Evolutionary conservation across 148 eudicot species (phyloP).

Genomic region (Rhododendron vialii): DNA sequence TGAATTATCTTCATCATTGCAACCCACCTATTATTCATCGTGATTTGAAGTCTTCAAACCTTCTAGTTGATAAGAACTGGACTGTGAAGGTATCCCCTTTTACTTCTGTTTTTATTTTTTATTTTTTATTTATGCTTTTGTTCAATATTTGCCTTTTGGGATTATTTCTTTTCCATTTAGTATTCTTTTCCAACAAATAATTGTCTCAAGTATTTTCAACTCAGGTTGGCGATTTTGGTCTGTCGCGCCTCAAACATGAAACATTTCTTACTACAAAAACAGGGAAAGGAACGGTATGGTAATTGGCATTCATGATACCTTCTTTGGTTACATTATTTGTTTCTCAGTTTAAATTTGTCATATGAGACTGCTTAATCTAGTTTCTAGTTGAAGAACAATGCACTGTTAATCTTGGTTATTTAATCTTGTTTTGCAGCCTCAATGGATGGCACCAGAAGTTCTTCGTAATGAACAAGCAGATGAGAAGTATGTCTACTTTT

Average conservation of each 20-base stretch:
- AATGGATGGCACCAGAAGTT: conserved; percentile 99
- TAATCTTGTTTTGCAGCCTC: conserved; percentile 58
- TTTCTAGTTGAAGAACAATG: not conserved
- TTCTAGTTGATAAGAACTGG: conserved; percentile 96
- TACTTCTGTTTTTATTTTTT: not conserved
- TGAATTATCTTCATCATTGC: conserved; percentile 94
- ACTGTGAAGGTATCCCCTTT: conserved; percentile 73
- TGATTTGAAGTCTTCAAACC: conserved; percentile 94
- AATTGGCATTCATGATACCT: conserved; percentile 2
- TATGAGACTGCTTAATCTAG: not conserved
- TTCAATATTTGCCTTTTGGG: not conserved
- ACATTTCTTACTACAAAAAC: conserved; percentile 75
- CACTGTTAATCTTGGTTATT: not conserved
- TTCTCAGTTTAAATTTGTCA: not conserved
- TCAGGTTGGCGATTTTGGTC: conserved; percentile 98
- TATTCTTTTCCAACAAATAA: not conserved
- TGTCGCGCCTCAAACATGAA: conserved; percentile 89
- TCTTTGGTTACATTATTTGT: not conserved
- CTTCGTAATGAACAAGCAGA: conserved; percentile 91
- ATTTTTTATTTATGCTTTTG: not conserved
- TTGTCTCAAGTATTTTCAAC: not conserved
- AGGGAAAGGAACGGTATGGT: conserved; percentile 94
- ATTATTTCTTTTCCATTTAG: not conserved
- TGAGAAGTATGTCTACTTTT: conserved; percentile 65
- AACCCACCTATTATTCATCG: conserved; percentile 88